Conservation (phyloP, 2,329 filamentous ascomycete genomes). For the Arthrobotrys sphaeroides region DNA sequence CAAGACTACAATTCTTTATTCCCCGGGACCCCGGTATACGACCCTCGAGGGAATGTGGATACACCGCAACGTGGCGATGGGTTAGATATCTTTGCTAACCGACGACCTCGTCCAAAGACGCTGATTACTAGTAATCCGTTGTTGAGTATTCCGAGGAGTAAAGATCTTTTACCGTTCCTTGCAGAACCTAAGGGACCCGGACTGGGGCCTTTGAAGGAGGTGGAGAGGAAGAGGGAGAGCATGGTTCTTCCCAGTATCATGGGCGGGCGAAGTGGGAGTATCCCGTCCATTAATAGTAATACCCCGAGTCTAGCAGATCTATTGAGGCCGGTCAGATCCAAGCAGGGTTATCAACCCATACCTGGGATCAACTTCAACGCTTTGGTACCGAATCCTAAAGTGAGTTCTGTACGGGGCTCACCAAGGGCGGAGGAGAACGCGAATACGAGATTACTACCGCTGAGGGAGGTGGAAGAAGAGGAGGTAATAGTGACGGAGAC, state of each 20-base stretch:
- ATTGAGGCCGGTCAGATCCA: neutral
- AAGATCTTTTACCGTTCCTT: neutral
- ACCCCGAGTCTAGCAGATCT: neutral
- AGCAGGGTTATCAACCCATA: neutral
- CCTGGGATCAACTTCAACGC: neutral
- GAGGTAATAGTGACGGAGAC: neutral
- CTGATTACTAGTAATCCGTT: neutral
- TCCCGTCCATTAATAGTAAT: neutral
- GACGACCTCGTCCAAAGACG: neutral
- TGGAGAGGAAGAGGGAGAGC: neutral
- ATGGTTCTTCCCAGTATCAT: neutral
- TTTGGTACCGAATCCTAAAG: neutral
- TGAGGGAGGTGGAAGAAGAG: neutral
- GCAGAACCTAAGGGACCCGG: neutral
- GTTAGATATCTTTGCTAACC: neutral
- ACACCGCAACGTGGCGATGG: neutral
- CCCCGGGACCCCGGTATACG: neutral
- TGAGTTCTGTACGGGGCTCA: neutral
- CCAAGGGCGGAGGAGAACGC: neutral
- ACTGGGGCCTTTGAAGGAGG: neutral
- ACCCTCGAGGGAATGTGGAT: neutral
- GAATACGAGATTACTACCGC: neutral
- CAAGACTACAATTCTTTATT: neutral
- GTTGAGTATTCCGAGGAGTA: neutral
- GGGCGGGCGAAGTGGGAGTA: neutral